Percentiles rank a stretch among this genome's conserved stretches.
phyloP scores from a whole-genome alignment of 2,329 filamentous ascomycete genomes.

The Trichocomaceae sp. region DNA sequence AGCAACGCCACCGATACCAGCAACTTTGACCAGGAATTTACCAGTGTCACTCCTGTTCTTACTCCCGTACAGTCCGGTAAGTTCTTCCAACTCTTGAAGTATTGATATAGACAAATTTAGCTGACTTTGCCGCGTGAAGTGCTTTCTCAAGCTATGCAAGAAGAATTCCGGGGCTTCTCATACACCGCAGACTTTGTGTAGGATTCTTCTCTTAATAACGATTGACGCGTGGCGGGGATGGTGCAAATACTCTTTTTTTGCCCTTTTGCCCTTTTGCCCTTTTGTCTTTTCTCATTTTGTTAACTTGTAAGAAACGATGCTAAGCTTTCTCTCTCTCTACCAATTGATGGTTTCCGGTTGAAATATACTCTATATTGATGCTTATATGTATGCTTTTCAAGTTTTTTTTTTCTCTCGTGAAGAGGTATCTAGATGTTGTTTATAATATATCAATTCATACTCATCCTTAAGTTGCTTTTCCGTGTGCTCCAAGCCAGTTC shows the following conservation, averaged over 20 bases:
- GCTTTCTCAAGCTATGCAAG: constrained; percentile 96
- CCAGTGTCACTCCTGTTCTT: constrained; percentile 92
- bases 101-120: constrained; percentile 12
- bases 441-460: constrained; percentile 1
- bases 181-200: constrained; percentile 88
- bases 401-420: neutral
- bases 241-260: constrained; percentile 2
- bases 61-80: constrained; percentile 95
- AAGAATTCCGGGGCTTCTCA: constrained; percentile 98
- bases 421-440: constrained; percentile 3
- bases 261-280: neutral
- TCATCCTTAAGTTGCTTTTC: neutral
- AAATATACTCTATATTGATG: constrained; percentile 7
- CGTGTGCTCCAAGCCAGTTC: too few species aligned
- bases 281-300: neutral
- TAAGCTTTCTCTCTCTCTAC: neutral
- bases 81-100: constrained; percentile 29
- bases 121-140: constrained; percentile 49
- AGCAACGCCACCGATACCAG: constrained; percentile 95
- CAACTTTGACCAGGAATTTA: constrained; percentile 98
- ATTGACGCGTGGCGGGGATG: neutral
- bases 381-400: constrained; percentile 1
- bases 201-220: constrained; percentile 18
- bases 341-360: constrained; percentile 6
- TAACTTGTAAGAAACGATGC: neutral